These are phyloP conservation scores for Vitis hybrid DNA, from an alignment of 177 flowering plant species.

Conservation along the genomic window DNA sequence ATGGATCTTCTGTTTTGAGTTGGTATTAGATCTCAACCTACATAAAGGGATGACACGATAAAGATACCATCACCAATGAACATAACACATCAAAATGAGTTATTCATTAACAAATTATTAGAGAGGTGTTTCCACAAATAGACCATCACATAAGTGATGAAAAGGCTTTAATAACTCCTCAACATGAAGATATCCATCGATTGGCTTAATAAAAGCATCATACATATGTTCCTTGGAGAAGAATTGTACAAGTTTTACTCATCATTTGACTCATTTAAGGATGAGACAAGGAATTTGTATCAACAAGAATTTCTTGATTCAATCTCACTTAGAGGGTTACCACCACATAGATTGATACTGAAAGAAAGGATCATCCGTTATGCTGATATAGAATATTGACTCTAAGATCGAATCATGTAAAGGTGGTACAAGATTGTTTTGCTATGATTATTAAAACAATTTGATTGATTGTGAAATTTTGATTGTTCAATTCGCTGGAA, in stretches of 20 bases:
- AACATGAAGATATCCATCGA: not conserved
- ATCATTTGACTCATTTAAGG: not conserved
- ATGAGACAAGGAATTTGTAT: constrained; percentile 1
- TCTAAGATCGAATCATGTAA: constrained; percentile 9
- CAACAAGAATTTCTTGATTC: constrained; percentile 6
- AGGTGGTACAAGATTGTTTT: constrained; percentile 8
- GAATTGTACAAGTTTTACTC: not conserved
- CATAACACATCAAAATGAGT: not conserved
- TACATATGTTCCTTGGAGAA: not conserved
- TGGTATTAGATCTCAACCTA: not conserved
- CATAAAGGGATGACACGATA: not conserved
- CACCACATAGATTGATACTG: constrained; percentile 4
- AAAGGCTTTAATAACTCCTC: not conserved
- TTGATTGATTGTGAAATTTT: constrained; percentile 3
- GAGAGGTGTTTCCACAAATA: not conserved
- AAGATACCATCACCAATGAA: not conserved
- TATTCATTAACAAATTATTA: not conserved
- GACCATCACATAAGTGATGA: not conserved
- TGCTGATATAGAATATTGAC: constrained; percentile 11
- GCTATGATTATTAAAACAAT: not conserved
- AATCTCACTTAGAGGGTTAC: not conserved
- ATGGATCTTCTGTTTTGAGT: not conserved
- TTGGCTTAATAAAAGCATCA: not conserved
- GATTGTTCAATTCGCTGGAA: not conserved
- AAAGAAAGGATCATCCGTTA: constrained; percentile 7